Conservation (phyloP, 2,329 filamentous ascomycete species). For the Cadophora sp. region DNA sequence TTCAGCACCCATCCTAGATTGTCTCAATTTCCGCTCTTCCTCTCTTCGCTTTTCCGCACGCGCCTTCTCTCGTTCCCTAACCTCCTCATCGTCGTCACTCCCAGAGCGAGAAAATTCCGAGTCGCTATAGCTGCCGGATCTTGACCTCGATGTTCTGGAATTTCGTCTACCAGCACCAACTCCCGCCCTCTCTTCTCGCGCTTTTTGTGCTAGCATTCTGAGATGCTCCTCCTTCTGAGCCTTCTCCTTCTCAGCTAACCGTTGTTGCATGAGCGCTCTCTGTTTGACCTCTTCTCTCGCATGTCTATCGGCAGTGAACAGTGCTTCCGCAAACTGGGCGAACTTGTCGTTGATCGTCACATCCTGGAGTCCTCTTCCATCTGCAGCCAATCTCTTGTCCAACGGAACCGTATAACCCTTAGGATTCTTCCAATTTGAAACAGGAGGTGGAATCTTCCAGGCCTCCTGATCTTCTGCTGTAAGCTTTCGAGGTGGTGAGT, state of each 20-base stretch:
- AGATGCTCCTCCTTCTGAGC: slow-evolving; percentile 91
- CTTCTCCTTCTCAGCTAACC: slow-evolving; percentile 96
- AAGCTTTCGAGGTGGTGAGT: slow-evolving; percentile 91
- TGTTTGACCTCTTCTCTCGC: slow-evolving; percentile 95
- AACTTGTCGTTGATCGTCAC: slow-evolving; percentile 99
- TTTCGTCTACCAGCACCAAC: slow-evolving; percentile 54
- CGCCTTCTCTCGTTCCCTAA: slow-evolving; percentile 77
- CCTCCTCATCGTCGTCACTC: slow-evolving; percentile 64
- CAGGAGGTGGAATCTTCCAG: slow-evolving; percentile 89
- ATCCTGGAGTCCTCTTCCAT: slow-evolving; percentile 90
- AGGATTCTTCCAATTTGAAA: slow-evolving; percentile 99
- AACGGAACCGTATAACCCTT: slow-evolving; percentile 97
- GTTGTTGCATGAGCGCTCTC: slow-evolving; percentile 92
- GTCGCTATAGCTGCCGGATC: slow-evolving; percentile 58
- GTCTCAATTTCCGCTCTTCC: slow-evolving; percentile 86
- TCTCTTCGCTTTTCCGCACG: slow-evolving; percentile 81
- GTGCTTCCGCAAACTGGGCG: slow-evolving; percentile 90
- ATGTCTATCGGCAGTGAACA: slow-evolving; percentile 94
- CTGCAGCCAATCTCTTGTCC: slow-evolving; percentile 93
- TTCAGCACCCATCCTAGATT: slow-evolving; percentile 95
- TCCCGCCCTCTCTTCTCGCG: slow-evolving; percentile 78
- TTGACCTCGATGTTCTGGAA: slow-evolving; percentile 47
- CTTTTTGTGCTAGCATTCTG: slow-evolving; percentile 86
- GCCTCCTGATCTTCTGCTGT: slow-evolving; percentile 97
- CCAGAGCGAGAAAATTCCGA: slow-evolving; percentile 53